phyloP scores from a whole-genome alignment of 805 yeast species.

The Tetrapisispora taiwanensis region DNA sequence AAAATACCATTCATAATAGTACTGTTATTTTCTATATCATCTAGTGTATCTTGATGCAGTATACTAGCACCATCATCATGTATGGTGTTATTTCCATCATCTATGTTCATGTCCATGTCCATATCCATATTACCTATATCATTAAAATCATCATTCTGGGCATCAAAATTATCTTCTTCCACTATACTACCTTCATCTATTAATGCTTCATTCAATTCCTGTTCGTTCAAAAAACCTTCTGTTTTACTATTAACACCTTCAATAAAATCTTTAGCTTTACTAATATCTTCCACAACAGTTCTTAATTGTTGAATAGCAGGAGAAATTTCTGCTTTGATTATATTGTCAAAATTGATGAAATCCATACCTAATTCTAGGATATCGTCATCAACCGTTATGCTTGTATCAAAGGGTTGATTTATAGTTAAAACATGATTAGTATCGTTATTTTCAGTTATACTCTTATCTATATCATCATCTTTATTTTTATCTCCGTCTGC shows the following conservation, averaged over 20 bases:
- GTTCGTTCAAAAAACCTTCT: slow-evolving; percentile 23
- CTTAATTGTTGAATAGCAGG: slow-evolving; percentile 61
- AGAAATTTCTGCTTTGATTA: slow-evolving; percentile 40
- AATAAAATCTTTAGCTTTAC: slow-evolving; percentile 40
- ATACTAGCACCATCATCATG: background rate
- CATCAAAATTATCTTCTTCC: slow-evolving; percentile 5
- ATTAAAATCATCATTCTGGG: slow-evolving; percentile 14
- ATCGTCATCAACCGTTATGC: slow-evolving; percentile 13
- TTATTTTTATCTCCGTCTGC: slow-evolving; percentile 5
- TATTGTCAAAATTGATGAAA: slow-evolving; percentile 20
- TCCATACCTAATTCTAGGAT: slow-evolving; percentile 29
- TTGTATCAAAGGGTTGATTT: background rate
- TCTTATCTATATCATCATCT: background rate
- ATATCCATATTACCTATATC: slow-evolving; percentile 4
- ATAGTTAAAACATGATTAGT: background rate
- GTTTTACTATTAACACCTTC: slow-evolving; percentile 32
- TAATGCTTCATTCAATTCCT: slow-evolving; percentile 22
- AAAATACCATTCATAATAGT: slow-evolving; percentile 26
- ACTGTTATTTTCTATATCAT: slow-evolving; percentile 3
- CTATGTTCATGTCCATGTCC: slow-evolving; percentile 3
- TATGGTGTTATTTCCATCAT: background rate
- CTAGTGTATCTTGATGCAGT: background rate
- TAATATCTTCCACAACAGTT: slow-evolving; percentile 45
- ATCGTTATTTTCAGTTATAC: background rate
- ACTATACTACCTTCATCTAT: slow-evolving; percentile 26